Evolutionary conservation across 2,329 filamentous ascomycete species (phyloP).

Genomic region (Sordariomycetes sp.): DNA sequence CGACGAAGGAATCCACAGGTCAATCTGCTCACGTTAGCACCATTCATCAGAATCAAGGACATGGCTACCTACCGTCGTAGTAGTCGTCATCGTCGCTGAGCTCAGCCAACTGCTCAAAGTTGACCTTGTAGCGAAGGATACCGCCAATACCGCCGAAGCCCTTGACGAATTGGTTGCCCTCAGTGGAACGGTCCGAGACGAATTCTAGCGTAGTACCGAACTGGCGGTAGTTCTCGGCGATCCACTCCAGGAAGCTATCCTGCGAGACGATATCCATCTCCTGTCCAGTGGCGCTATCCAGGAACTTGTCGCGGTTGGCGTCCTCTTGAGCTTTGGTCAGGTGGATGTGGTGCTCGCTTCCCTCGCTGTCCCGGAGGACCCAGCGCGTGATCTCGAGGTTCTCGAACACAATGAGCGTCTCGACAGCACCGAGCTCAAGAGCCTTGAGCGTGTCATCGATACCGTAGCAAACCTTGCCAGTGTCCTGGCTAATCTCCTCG

Average conservation of each 20-base stretch:
- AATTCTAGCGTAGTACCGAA: constrained; percentile 95
- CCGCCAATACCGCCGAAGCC: constrained; percentile 98
- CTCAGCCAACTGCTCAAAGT: constrained; percentile 97
- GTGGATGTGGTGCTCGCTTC: constrained; percentile 68
- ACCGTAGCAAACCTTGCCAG: constrained; percentile 94
- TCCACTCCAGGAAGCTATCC: constrained; percentile 96
- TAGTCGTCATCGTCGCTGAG: constrained; percentile 91
- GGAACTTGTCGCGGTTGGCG: constrained; percentile 69
- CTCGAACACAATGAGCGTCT: constrained; percentile 93
- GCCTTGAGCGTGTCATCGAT: constrained; percentile 97
- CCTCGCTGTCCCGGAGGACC: constrained; percentile 72
- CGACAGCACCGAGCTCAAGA: constrained; percentile 87
- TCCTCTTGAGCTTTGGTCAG: constrained; percentile 73
- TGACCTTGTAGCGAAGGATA: constrained; percentile 97
- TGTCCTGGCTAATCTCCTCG: constrained; percentile 97
- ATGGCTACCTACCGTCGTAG: constrained; percentile 51
- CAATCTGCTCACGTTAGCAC: constrained; percentile 50
- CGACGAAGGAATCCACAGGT: constrained; percentile 80
- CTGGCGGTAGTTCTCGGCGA: constrained; percentile 96
- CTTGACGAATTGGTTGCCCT: constrained; percentile 99
- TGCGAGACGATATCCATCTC: constrained; percentile 93
- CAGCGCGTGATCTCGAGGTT: constrained; percentile 93
- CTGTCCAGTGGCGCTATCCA: constrained; percentile 90
- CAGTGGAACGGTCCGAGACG: constrained; percentile 91
- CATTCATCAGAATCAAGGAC: constrained; percentile 4